Conservation (phyloP, 805 yeast species). For the Yarrowia porcina region DNA sequence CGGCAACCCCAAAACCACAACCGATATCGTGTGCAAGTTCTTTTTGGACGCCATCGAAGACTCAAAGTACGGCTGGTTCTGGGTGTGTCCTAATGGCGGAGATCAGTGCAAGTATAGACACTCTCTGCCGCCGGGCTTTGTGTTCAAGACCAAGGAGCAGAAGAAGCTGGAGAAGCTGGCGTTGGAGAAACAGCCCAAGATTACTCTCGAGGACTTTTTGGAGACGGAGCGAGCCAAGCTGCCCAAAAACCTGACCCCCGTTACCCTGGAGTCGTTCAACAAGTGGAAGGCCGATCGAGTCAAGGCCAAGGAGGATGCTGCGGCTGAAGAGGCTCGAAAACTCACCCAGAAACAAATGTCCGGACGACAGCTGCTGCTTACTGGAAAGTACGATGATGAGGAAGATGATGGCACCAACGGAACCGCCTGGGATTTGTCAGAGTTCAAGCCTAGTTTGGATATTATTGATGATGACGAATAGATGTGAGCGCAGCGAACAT, state of each 20-base stretch:
- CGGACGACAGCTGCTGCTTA: conserved; percentile 41
- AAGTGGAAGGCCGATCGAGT: conserved; percentile 77
- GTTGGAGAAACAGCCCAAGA: conserved; percentile 76
- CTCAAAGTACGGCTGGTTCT: conserved; percentile 98
- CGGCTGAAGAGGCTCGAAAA: conserved; percentile 44
- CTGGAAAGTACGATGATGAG: conserved; percentile 40
- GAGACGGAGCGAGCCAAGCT: conserved; percentile 88
- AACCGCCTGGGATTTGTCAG: conserved; percentile 24
- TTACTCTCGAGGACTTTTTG: conserved; percentile 91
- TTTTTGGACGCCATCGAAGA: conserved; percentile 97
- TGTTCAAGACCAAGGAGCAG: conserved; percentile 94
- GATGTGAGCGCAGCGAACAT: no score
- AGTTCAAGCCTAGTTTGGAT: conserved; percentile 24
- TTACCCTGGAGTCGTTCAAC: conserved; percentile 73
- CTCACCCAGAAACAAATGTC: conserved; percentile 34
- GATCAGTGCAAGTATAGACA: conserved; percentile 91
- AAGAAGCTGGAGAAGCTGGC: conserved; percentile 84
- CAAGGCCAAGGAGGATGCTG: conserved; percentile 47
- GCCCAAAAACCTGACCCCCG: conserved; percentile 75
- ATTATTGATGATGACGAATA: conserved; percentile 13
- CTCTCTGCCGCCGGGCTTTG: conserved; percentile 94
- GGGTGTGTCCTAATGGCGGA: conserved; percentile 96
- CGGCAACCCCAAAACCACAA: conserved; percentile 90
- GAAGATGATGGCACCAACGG: conserved; percentile 34
- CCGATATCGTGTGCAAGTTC: conserved; percentile 89